phyloP scores from a whole-genome alignment of 140 eudicot species.

The Anethum foeniculum region DNA sequence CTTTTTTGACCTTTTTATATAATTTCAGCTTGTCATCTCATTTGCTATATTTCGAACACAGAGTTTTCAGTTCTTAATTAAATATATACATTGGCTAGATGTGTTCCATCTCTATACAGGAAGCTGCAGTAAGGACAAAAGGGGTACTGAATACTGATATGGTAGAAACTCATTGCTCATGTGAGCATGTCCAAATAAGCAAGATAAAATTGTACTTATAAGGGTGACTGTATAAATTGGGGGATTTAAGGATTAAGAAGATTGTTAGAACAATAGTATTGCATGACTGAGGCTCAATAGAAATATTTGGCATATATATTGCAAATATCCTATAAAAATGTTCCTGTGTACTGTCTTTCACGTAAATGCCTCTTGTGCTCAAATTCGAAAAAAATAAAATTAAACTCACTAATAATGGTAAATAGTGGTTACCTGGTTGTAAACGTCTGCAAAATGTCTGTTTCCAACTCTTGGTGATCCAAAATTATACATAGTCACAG shows the following conservation, averaged over 20 bases:
- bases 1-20: background rate
- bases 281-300: background rate
- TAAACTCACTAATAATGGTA: background rate
- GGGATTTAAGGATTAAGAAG: background rate
- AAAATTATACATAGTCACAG: constrained; percentile 91
- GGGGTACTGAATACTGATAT: background rate
- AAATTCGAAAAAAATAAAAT: background rate
- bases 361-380: background rate
- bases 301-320: background rate
- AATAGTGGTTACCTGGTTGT: constrained; percentile 56
- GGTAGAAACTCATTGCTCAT: background rate
- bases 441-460: constrained; percentile 66
- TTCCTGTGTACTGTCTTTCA: background rate
- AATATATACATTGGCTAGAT: background rate
- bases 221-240: background rate
- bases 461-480: constrained; percentile 99
- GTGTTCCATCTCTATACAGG: background rate
- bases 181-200: background rate
- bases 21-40: background rate
- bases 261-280: background rate
- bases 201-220: background rate
- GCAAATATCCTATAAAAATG: background rate
- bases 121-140: background rate
- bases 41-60: background rate
- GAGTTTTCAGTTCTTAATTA: background rate